These are phyloP conservation scores for Rehmannia glutinosa DNA, from an alignment of 257 asterid genomes.

Conservation along the genomic window DNA sequence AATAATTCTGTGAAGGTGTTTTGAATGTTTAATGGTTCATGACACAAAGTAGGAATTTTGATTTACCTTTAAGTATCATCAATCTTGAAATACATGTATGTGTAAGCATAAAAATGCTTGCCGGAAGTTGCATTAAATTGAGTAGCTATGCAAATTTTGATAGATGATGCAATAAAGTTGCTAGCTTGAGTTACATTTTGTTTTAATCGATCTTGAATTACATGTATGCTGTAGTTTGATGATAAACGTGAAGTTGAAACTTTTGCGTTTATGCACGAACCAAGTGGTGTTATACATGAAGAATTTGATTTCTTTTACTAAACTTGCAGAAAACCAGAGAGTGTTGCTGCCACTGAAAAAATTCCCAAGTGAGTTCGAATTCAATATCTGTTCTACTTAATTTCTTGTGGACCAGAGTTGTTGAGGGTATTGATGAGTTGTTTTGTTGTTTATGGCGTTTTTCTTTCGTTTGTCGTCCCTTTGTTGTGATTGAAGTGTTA, in stretches of 20 bases:
- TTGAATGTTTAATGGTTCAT: not conserved
- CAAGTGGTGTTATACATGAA: not conserved
- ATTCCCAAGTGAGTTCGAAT: constrained; percentile 50
- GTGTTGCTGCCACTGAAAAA: constrained; percentile 34
- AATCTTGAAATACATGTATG: not conserved
- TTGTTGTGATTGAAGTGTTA: constrained; percentile 30
- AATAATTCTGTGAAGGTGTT: not conserved
- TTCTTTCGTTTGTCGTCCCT: constrained; percentile 20
- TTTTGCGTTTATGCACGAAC: not conserved
- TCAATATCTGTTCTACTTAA: not conserved
- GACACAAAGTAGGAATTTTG: not conserved
- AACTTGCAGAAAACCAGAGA: constrained; percentile 51
- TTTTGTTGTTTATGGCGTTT: not conserved
- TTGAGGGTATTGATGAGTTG: constrained; percentile 18
- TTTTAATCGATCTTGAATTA: not conserved
- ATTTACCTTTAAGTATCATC: not conserved
- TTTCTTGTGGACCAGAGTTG: not conserved
- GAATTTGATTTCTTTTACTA: constrained; percentile 2
- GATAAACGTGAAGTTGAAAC: not conserved
- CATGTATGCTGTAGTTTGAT: not conserved
- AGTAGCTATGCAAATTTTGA: no score
- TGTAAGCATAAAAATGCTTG: not conserved
- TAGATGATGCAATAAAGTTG: constrained; percentile 4
- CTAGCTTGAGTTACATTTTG: not conserved
- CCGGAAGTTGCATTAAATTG: not conserved